phyloP scores from a whole-genome alignment of 306 rosid genomes.

The Arachis hypogaea region DNA sequence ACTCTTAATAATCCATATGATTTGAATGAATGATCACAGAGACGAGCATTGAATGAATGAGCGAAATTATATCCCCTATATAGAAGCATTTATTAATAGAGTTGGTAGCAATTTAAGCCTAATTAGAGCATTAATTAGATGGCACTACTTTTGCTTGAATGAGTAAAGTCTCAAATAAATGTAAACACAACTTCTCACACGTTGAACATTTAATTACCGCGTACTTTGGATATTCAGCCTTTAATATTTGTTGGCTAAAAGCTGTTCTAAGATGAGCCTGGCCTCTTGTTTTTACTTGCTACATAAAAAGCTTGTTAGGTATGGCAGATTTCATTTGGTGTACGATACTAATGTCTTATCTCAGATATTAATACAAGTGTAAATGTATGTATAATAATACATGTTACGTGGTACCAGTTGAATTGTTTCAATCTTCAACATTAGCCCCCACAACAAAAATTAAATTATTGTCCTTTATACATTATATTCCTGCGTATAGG shows the following conservation, averaged over 20 bases:
- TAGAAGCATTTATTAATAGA: slow-evolving; percentile 7
- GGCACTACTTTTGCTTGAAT: slow-evolving; percentile 11
- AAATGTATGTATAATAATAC: too few relatives aligned
- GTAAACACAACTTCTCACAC: not conserved
- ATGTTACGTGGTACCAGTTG: not conserved
- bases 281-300: not conserved
- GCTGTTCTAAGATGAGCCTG: not conserved
- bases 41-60: slow-evolving; percentile 3
- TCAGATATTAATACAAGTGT: not conserved
- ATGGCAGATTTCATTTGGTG: not conserved
- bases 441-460: not conserved
- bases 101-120: slow-evolving; percentile 2
- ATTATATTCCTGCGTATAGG: not conserved
- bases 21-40: not conserved
- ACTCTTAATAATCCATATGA: too few relatives aligned
- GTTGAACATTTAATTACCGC: not conserved
- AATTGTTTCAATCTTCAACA: not conserved
- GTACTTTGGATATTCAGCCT: slow-evolving; percentile 6
- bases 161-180: slow-evolving; percentile 16
- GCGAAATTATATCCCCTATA: not conserved
- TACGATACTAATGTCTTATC: not conserved
- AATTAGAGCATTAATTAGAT: slow-evolving; percentile 17
- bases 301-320: not conserved
- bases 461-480: not conserved
- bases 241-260: slow-evolving; percentile 8